A percentile compares a stretch with the other conserved stretches of the same genome.
Conservation (phyloP, 2,329 filamentous ascomycete genomes). For the Teratosphaeria nubilosa region DNA sequence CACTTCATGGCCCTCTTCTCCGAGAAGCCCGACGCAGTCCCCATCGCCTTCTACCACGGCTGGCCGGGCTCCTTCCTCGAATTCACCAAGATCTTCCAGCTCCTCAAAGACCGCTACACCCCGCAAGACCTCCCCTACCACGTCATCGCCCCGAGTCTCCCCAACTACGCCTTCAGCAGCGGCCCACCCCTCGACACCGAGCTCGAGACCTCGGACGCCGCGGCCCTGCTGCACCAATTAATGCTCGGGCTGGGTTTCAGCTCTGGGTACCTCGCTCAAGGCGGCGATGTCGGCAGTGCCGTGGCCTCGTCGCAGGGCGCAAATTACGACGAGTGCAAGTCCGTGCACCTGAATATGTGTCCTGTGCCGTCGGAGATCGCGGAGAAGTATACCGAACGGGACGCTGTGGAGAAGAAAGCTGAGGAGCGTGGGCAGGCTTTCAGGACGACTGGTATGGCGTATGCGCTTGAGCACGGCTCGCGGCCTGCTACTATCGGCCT, state of each 20-base stretch:
- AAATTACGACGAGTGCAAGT: constrained; percentile 10
- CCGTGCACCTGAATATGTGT: constrained; percentile 17
- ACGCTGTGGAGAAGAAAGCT: constrained; percentile 29
- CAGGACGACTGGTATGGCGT: constrained; percentile 35
- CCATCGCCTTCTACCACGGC: constrained; percentile 27
- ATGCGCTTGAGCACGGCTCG: constrained; percentile 44
- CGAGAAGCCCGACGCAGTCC: constrained; percentile 29
- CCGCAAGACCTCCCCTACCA: constrained; percentile 45
- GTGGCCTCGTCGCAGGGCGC: constrained; percentile 29
- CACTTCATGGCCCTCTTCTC: constrained; percentile 50
- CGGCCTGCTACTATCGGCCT: constrained; percentile 48
- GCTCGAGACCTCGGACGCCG: constrained; percentile 29
- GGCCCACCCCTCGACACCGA: constrained; percentile 36
- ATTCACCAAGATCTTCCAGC: constrained; percentile 20
- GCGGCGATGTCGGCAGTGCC: constrained; percentile 43
- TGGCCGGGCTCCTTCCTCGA: constrained; percentile 30
- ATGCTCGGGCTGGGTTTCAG: constrained; percentile 43
- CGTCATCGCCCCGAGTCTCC: constrained; percentile 43
- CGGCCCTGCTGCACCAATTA: constrained; percentile 39
- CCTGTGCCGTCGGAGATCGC: constrained; percentile 7
- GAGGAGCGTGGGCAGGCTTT: constrained; percentile 33
- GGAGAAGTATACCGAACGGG: constrained; percentile 3
- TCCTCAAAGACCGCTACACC: constrained; percentile 32
- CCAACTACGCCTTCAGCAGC: constrained; percentile 41
- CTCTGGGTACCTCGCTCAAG: constrained; percentile 42